phyloP scores from a whole-genome alignment of 1,284 basidiomycete species.

The Ustilago bromivora region DNA sequence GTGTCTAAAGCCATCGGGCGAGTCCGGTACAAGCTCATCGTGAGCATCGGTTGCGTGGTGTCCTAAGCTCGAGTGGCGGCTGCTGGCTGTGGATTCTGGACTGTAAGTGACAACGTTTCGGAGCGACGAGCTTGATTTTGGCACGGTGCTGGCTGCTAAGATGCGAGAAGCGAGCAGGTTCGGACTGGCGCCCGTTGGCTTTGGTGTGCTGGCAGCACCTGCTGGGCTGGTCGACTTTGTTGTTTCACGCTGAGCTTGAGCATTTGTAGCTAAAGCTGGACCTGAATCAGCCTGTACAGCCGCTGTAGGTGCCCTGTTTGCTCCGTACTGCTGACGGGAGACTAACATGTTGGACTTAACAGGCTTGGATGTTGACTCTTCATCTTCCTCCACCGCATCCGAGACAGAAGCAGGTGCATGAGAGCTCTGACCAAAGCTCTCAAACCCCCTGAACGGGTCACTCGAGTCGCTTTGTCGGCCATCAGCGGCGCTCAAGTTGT shows the following conservation, averaged over 20 bases:
- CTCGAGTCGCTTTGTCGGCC: conserved; percentile 44
- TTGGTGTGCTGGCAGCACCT: background rate
- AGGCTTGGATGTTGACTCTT: conserved; percentile 32
- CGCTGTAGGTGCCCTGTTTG: background rate
- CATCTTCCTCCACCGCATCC: conserved; percentile 4
- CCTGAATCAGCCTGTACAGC: background rate
- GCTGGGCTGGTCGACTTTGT: background rate
- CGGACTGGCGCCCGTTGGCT: conserved; percentile 3
- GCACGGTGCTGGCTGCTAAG: conserved; percentile 29
- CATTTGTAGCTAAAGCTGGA: background rate
- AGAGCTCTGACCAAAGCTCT: conserved; percentile 54
- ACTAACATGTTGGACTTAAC: conserved; percentile 36
- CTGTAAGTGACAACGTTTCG: conserved; percentile 51
- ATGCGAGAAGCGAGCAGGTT: conserved; percentile 19
- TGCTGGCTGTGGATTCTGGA: conserved; percentile 45
- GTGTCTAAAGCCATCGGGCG: background rate
- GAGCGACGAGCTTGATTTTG: conserved; percentile 44
- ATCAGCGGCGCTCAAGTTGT: conserved; percentile 30
- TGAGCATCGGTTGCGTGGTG: conserved; percentile 16
- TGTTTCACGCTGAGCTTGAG: background rate
- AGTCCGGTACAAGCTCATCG: conserved; percentile 10
- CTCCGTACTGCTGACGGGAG: conserved; percentile 16
- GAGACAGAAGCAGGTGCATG: conserved; percentile 27
- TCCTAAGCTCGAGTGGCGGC: conserved; percentile 25
- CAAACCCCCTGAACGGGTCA: conserved; percentile 55